Evolutionary conservation across 768 basidiomycete species (phyloP), one percentile per base, ranked within the genome.

Genomic region (Boletellus ananiceps): DNA sequence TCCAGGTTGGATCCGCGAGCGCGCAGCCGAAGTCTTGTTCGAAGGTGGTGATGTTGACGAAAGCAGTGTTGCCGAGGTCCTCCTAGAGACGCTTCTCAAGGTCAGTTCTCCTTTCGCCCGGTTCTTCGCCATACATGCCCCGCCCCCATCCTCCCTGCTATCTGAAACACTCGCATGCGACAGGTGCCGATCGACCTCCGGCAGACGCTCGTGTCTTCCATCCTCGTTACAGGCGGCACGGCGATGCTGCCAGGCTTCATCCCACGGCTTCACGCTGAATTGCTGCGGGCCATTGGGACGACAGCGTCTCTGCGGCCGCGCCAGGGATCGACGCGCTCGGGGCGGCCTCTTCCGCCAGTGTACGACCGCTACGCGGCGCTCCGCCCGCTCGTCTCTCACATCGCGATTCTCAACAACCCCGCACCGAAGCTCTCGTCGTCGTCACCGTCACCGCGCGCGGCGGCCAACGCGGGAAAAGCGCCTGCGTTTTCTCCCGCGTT

Each of bases 1-100:
- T 38, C 95, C 95, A 1, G 95, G 95, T 2, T 99, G 96, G 96
- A 77, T 99, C 35, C 71, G 95, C 37, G 95, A 98, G 64, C 77
- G 94, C 13, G 87, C 87, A 1, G 83, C 93, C 1, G 96, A 98
- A 66, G 78, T 95, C 5, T 71, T 97, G 9, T 97, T 96, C 54
- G 89, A 91, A 62, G 84, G 85, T 1, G 90, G 89, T 6, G 91
- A 93, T 57, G 83, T 91, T 9, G 93, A 95, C 57, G 88, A 93
- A 67, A 79, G 78, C 52, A 92, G 88, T 52, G 71, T 94, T 7
- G 87, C 90, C 0, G 91, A 93, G 61, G 76, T 85, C 23, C 76
- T 97, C 11, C 68, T 98, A 7, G 83, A 90, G 50, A 75, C 83
- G 3, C 68, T 97, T 23, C 71, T 92, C 25, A 94, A 90, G 78